Evolutionary conservation across 495 filamentous ascomycete species (phyloP), one percentile per base, ranked within the genome.

Genomic region (Podospora australis): DNA sequence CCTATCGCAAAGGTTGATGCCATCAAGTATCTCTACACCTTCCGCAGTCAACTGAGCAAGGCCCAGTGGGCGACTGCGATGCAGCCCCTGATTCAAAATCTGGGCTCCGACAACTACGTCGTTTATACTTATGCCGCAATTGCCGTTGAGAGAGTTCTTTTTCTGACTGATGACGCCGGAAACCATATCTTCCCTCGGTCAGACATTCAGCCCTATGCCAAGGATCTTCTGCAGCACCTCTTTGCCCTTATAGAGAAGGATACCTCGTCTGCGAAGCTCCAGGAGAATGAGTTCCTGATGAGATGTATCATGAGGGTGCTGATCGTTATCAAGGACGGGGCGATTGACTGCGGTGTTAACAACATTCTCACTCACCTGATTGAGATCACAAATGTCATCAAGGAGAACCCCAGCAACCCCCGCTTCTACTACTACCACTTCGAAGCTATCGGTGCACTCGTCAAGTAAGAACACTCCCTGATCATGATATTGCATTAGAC

Each of bases 201-300:
- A 13, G 83, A 84, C 44, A 84, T 99, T 24, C 77, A 81, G 29
- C 81, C 81, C 1, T 81, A 90, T 57, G 80, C 92, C 16, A 88
- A 88, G 60, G 86, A 92, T 52, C 75, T 99, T 11, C 69, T 97
- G 24, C 77, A 89, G 50, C 92, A 97, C 57, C 79, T 97, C n/a
- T 97, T 99, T 72, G 78, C 78, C 35, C 71, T 99, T 13, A 88
- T 99, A 48, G 82, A 91, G 53, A 83, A 82, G 50, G 82, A 95
- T 52, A 69, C 73, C 0, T 82, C 83, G 8, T 84, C 94, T 17
- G 80, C 91, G 54, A 97, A 96, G 74, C 81, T 97, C 48, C 92
- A 97, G 62, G 94, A 99, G 67, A 97, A 99, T 59, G 94, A 99
- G 62, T 99, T 96, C 64, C 68, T 99, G 52, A 96, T 99, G 90